These are phyloP conservation scores for Lithospermum erythrorhizon DNA, from an alignment of 257 asterid genomes.

Conservation along the genomic window DNA sequence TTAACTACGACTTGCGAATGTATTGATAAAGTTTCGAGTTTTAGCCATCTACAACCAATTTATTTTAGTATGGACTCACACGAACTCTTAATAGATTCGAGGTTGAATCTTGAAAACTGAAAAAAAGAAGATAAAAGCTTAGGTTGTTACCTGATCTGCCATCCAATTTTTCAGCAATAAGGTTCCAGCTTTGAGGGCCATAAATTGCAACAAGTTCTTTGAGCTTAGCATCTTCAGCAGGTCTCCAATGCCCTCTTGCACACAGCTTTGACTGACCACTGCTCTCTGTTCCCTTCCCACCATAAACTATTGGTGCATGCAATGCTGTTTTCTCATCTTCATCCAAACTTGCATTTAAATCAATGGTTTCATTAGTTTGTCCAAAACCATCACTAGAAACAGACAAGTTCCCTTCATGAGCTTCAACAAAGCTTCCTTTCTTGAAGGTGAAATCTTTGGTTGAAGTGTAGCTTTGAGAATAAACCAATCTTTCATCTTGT, in stretches of 20 bases:
- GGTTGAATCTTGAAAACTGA: too few species aligned
- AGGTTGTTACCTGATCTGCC: slow-evolving; percentile 61
- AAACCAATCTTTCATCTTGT: too few species aligned
- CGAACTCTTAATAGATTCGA: too few species aligned
- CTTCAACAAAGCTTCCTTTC: too few species aligned
- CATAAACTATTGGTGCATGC: slow-evolving; percentile 2
- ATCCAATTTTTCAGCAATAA: slow-evolving; percentile 65
- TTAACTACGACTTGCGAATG: too few species aligned
- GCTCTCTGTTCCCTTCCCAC: slow-evolving; percentile 19
- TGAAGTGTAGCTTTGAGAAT: too few species aligned
- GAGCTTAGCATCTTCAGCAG: slow-evolving; percentile 73
- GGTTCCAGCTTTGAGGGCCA: slow-evolving; percentile 92
- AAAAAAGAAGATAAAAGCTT: neutral
- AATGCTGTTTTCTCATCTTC: slow-evolving; percentile 20
- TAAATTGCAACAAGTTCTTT: slow-evolving; percentile 76
- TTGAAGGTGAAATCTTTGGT: too few species aligned
- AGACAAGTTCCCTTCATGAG: too few species aligned
- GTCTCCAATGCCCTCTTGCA: slow-evolving; percentile 88
- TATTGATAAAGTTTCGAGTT: too few species aligned
- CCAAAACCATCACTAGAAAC: slow-evolving; percentile 20
- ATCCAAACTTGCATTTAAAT: slow-evolving; percentile 35
- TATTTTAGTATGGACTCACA: too few species aligned
- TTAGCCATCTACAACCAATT: too few species aligned
- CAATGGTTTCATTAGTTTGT: slow-evolving; percentile 23
- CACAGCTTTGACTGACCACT: slow-evolving; percentile 52